These are phyloP conservation scores for Cladosporium velox DNA, from an alignment of 2,329 filamentous ascomycete genomes.

Conservation along the genomic window DNA sequence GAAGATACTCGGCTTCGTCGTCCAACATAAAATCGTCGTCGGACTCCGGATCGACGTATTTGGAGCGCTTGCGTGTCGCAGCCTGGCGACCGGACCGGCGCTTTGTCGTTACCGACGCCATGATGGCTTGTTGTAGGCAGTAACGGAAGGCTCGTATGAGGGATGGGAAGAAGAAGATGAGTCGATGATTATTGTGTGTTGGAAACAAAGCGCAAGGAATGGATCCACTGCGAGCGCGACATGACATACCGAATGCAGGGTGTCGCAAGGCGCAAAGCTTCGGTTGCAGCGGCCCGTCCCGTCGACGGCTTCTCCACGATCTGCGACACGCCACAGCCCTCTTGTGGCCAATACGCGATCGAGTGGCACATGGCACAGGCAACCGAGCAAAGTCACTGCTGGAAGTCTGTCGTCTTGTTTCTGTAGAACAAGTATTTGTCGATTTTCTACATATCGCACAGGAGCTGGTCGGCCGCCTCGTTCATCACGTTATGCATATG, in stretches of 20 bases:
- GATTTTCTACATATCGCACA: not conserved
- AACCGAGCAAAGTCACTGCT: not conserved
- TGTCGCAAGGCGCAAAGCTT: not conserved
- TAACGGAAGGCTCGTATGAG: not conserved
- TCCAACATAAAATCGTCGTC: constrained; percentile 38
- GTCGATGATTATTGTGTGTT: not conserved
- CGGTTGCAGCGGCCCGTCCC: not conserved
- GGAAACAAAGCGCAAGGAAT: not conserved
- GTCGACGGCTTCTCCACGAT: not conserved
- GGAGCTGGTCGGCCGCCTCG: not conserved
- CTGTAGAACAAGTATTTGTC: not conserved
- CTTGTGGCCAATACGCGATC: not conserved
- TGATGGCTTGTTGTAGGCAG: constrained; percentile 8
- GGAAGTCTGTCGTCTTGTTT: not conserved
- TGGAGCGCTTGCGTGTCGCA: constrained; percentile 36
- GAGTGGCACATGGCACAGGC: not conserved
- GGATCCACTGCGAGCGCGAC: not conserved
- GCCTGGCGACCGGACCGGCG: constrained; percentile 39
- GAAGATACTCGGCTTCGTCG: constrained; percentile 27
- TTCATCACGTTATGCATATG: not conserved
- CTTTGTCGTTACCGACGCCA: constrained; percentile 32
- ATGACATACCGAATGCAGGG: constrained; percentile 3
- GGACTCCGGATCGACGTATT: constrained; percentile 40
- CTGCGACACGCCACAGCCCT: not conserved
- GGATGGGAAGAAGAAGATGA: not conserved